Percentiles rank a stretch among this genome's conserved stretches.
These are phyloP conservation scores for Thraustotheca clavata DNA, from an alignment of 352 stramenopile species.

Conservation along the genomic window DNA sequence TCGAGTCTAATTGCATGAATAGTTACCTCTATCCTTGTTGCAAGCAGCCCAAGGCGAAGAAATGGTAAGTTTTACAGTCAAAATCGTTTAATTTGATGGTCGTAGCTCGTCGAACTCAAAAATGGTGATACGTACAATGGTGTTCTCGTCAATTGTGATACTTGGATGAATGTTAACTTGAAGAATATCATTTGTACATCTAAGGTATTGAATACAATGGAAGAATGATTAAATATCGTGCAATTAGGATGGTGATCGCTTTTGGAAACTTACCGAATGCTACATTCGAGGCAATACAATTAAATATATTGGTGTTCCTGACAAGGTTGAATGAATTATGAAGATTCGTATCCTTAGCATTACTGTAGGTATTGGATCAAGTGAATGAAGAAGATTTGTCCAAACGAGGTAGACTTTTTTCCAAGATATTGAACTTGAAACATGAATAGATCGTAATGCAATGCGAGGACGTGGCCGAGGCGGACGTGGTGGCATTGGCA, in stretches of 20 bases:
- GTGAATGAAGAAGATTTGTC: conserved; percentile 91
- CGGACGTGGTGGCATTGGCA: conserved; percentile 39
- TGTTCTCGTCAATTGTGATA: conserved; percentile 95
- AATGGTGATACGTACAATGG: conserved; percentile 99
- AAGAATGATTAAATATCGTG: conserved; percentile 3
- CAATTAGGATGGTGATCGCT: conserved; percentile 90
- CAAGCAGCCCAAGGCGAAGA: conserved; percentile 92
- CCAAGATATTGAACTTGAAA: conserved; percentile 2
- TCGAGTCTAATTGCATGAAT: no score
- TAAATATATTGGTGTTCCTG: conserved; percentile 98
- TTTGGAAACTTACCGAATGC: conserved; percentile 97
- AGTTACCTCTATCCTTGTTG: conserved; percentile 94
- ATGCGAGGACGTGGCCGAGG: conserved; percentile 65
- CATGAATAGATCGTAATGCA: conserved; percentile 49
- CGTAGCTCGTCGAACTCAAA: conserved; percentile 97
- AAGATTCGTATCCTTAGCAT: neutral
- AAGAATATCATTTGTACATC: conserved; percentile 98
- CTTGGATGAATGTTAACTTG: conserved; percentile 99
- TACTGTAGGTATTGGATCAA: conserved; percentile 84
- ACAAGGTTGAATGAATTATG: conserved; percentile 66
- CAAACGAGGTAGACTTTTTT: conserved; percentile 43
- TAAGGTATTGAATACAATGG: conserved; percentile 38
- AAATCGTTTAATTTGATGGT: neutral
- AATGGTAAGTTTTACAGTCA: conserved; percentile 49
- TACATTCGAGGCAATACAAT: conserved; percentile 98